A percentile compares a stretch with the other conserved stretches of the same genome.
Conservation (phyloP, 2,329 filamentous ascomycete genomes). For the Clonostachys sp. region DNA sequence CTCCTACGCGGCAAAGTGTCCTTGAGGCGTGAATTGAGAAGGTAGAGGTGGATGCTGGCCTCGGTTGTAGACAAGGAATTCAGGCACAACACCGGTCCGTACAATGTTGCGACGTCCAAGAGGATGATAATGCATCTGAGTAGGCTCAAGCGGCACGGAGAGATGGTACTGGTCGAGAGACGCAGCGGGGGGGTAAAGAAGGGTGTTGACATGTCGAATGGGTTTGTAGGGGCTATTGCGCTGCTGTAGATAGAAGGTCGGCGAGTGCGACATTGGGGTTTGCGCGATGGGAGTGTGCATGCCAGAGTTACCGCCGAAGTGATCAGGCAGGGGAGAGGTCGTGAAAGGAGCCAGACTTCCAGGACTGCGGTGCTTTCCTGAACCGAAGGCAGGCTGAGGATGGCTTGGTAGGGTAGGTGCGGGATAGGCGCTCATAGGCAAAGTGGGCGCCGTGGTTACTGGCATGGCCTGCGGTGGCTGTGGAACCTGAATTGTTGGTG, state of each 20-base stretch:
- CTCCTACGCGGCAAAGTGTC: slow-evolving; percentile 25
- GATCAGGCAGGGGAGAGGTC: slow-evolving; percentile 67
- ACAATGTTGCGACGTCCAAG: slow-evolving; percentile 65
- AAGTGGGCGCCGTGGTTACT: slow-evolving; percentile 9
- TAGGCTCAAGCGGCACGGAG: slow-evolving; percentile 49
- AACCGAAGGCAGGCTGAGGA: slow-evolving; percentile 34
- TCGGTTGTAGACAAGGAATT: slow-evolving; percentile 39
- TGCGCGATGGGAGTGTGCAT: slow-evolving; percentile 53
- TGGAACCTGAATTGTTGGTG: slow-evolving; percentile 35
- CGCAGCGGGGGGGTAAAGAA: slow-evolving; percentile 81
- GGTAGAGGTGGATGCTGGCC: slow-evolving; percentile 12
- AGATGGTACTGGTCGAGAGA: slow-evolving; percentile 73
- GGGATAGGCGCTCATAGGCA: slow-evolving; percentile 14
- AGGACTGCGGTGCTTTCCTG: slow-evolving; percentile 49
- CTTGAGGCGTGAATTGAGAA: slow-evolving; percentile 3
- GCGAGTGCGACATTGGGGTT: slow-evolving; percentile 72
- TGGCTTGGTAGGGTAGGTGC: slow-evolving; percentile 13
- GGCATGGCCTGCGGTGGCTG: slow-evolving; percentile 24
- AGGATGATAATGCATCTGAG: slow-evolving; percentile 80
- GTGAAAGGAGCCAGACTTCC: slow-evolving; percentile 37
- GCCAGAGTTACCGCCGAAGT: slow-evolving; percentile 46
- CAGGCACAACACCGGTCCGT: slow-evolving; percentile 67
- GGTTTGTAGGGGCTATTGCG: slow-evolving; percentile 90
- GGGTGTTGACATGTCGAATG: slow-evolving; percentile 80
- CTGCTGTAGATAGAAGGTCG: slow-evolving; percentile 81